Conservation (phyloP, 345 rosid species). For the Boechera divaricarpa region DNA sequence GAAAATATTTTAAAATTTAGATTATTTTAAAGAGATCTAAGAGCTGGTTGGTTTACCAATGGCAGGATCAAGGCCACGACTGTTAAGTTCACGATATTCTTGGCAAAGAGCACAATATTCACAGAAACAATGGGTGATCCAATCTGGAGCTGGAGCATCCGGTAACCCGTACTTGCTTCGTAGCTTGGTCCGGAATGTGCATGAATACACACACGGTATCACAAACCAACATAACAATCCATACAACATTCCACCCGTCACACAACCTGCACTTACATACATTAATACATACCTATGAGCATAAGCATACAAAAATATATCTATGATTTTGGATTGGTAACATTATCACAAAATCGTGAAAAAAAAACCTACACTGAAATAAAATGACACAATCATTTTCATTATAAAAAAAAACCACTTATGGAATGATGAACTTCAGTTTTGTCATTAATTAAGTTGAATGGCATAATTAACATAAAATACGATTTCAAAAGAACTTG, state of each 20-base stretch:
- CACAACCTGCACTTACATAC: constrained; percentile 33
- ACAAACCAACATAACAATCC: constrained; percentile 32
- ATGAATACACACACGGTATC: constrained; percentile 40
- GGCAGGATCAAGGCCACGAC: constrained; percentile 55
- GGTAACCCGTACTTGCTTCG: constrained; percentile 51
- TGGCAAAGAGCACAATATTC: constrained; percentile 59
- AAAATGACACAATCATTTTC: no score
- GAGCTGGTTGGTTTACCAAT: constrained; percentile 41
- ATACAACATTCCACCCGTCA: constrained; percentile 33
- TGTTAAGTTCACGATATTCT: constrained; percentile 63
- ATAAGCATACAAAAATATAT: neutral
- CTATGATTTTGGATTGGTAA: neutral
- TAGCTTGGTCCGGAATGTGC: constrained; percentile 50
- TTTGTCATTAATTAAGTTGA: neutral
- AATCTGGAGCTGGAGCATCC: constrained; percentile 60
- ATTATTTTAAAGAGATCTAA: neutral
- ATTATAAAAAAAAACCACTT: no score
- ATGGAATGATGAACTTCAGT: neutral
- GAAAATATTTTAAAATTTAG: neutral
- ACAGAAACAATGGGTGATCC: constrained; percentile 54
- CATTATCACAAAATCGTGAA: neutral
- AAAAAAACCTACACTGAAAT: no score
- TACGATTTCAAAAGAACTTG: neutral
- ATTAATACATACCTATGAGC: no score
- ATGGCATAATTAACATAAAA: neutral